phyloP scores from a whole-genome alignment of 169 alveolate genomes.

The Neospora caninum region DNA sequence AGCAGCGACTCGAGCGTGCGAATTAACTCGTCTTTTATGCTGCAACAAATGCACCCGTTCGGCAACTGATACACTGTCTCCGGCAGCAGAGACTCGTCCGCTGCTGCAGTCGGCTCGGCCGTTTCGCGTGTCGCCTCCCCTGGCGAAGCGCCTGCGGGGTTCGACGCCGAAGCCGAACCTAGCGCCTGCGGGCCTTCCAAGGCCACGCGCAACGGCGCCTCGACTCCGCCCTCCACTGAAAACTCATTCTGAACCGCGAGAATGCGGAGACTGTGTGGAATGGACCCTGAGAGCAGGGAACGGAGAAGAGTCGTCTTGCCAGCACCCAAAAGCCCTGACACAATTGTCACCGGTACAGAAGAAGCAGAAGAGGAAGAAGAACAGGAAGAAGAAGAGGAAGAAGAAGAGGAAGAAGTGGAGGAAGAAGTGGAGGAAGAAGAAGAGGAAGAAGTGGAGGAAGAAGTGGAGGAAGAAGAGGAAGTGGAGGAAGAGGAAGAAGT shows the following conservation, averaged over 20 bases:
- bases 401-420: background rate
- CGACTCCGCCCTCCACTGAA: slow-evolving; percentile 84
- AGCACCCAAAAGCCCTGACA: slow-evolving; percentile 81
- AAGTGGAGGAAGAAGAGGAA: background rate
- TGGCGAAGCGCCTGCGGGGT: background rate
- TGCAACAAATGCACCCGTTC: slow-evolving; percentile 88
- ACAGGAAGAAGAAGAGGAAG: background rate
- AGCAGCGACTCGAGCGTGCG: slow-evolving; percentile 80
- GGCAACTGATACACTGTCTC: slow-evolving; percentile 78
- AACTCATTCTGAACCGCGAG: slow-evolving; percentile 82
- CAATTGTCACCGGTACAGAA: slow-evolving; percentile 69
- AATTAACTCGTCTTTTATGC: slow-evolving; percentile 82
- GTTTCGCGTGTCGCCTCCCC: background rate
- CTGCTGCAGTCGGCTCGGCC: background rate
- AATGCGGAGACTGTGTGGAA: slow-evolving; percentile 35
- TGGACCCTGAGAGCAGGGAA: slow-evolving; percentile 31
- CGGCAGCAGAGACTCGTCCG: background rate
- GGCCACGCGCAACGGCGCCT: slow-evolving; percentile 74
- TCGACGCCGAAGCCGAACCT: background rate
- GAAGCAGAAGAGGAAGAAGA: background rate
- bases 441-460: background rate
- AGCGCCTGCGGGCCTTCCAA: background rate
- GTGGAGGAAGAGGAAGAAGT: background rate
- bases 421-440: background rate
- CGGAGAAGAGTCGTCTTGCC: slow-evolving; percentile 80